Evolutionary conservation across 2,329 filamentous ascomycete genomes (phyloP).

Genomic region (Elsinoe arachidis): DNA sequence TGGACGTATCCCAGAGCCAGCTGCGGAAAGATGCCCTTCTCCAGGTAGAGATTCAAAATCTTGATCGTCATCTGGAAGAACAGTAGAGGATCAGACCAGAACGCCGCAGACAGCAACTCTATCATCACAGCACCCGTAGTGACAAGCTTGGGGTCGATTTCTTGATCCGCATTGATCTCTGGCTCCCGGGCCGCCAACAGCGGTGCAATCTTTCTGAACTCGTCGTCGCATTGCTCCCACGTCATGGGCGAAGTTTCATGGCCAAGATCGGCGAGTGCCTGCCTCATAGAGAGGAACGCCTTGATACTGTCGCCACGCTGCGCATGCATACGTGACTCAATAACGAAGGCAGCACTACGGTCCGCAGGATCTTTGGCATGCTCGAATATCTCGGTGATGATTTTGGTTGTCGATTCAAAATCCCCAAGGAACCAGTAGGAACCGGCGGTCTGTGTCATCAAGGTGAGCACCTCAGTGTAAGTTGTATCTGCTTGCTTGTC

Average conservation of each 20-base stretch:
- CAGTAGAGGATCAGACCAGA: constrained; percentile 63
- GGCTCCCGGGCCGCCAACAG: constrained; percentile 40
- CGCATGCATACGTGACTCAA: constrained; percentile 70
- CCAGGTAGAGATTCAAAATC: constrained; percentile 58
- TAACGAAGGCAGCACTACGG: constrained; percentile 73
- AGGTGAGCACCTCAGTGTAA: constrained; percentile 76
- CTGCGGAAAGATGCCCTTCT: constrained; percentile 58
- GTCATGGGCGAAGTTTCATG: constrained; percentile 57
- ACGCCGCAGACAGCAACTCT: constrained; percentile 61
- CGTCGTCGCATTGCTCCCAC: constrained; percentile 67
- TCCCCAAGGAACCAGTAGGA: constrained; percentile 73
- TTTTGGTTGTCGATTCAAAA: constrained; percentile 54
- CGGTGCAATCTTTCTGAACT: constrained; percentile 49
- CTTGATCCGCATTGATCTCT: constrained; percentile 27
- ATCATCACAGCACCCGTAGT: constrained; percentile 62
- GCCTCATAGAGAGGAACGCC: constrained; percentile 61
- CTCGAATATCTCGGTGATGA: constrained; percentile 62
- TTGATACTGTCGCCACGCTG: constrained; percentile 62
- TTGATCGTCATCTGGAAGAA: constrained; percentile 63
- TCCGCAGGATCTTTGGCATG: constrained; percentile 65
- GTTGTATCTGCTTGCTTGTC: constrained; percentile 56
- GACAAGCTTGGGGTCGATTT: constrained; percentile 45
- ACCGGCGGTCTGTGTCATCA: constrained; percentile 72
- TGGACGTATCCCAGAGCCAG: constrained; percentile 61
- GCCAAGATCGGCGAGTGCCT: constrained; percentile 61